phyloP scores from a whole-genome alignment of 305 asterid genomes.

The Withania somnifera region DNA sequence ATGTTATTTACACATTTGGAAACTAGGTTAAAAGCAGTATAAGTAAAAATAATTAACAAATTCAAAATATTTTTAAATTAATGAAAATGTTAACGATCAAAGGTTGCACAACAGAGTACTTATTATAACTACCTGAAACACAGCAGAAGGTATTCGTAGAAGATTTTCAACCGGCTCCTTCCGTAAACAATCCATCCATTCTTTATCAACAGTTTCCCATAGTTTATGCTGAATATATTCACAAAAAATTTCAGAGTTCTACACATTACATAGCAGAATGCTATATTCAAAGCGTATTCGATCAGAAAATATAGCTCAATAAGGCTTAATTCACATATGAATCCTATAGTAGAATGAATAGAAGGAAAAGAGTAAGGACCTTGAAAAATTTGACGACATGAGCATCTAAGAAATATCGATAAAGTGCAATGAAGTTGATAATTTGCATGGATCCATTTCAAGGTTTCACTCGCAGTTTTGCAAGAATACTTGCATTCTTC shows the following conservation, averaged over 20 bases:
- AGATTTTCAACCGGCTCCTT: slow-evolving; percentile 51
- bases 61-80: too few relatives aligned
- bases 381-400: slow-evolving; percentile 79
- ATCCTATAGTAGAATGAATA: too few relatives aligned
- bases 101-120: too few relatives aligned
- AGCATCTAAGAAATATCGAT: slow-evolving; percentile 57
- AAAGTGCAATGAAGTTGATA: slow-evolving; percentile 45
- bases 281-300: neutral
- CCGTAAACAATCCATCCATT: slow-evolving; percentile 78
- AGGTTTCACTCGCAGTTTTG: slow-evolving; percentile 50
- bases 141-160: slow-evolving; percentile 63
- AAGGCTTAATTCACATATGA: neutral
- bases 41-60: too few relatives aligned
- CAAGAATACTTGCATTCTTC: slow-evolving; percentile 33
- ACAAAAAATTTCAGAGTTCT: neutral
- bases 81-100: too few relatives aligned
- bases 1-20: too few relatives aligned
- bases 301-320: neutral
- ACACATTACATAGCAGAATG: neutral
- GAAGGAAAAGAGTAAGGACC: too few relatives aligned
- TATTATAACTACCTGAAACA: slow-evolving; percentile 33
- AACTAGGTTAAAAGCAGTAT: too few relatives aligned
- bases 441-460: slow-evolving; percentile 76
- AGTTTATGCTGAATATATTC: slow-evolving; percentile 46
- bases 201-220: slow-evolving; percentile 76